phyloP scores from a whole-genome alignment of 257 asterid genomes.

The Solanum clarkiae region DNA sequence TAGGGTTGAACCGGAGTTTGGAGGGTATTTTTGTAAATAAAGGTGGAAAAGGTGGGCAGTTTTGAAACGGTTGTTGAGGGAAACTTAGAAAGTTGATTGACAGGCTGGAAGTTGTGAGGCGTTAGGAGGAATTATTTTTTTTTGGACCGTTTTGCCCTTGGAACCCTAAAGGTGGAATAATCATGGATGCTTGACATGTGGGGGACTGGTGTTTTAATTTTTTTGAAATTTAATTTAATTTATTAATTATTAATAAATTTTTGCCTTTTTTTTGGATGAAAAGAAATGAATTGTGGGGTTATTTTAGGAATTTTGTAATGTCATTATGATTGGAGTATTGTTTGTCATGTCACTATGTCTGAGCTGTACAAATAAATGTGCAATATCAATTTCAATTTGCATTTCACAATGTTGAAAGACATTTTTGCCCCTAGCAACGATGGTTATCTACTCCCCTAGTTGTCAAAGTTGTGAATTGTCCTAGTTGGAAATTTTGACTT shows the following conservation, averaged over 20 bases:
- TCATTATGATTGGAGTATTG: neutral
- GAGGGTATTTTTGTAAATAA: slow-evolving; percentile 5
- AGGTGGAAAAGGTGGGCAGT: neutral
- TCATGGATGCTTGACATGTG: neutral
- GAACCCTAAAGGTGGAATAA: slow-evolving; percentile 11
- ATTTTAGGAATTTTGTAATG: neutral
- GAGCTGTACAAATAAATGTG: slow-evolving; percentile 14
- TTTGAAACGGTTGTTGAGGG: neutral
- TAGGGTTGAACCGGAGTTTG: neutral
- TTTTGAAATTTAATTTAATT: neutral
- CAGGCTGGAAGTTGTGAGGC: neutral
- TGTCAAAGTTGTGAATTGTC: neutral
- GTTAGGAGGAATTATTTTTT: neutral
- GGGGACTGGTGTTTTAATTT: neutral
- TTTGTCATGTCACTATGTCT: slow-evolving; percentile 7
- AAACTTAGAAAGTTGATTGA: neutral
- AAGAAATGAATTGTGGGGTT: neutral
- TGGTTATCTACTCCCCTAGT: neutral
- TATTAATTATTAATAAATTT: neutral
- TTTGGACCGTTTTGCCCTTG: slow-evolving; percentile 22
- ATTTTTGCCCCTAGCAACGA: neutral
- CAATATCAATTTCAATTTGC: neutral
- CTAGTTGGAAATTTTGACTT: neutral
- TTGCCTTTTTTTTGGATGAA: neutral
- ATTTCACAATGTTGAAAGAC: slow-evolving; percentile 1